Base-by-base conservation (phyloP, 768 basidiomycete genomes). In the Fomitopsis pulvina region DNA sequence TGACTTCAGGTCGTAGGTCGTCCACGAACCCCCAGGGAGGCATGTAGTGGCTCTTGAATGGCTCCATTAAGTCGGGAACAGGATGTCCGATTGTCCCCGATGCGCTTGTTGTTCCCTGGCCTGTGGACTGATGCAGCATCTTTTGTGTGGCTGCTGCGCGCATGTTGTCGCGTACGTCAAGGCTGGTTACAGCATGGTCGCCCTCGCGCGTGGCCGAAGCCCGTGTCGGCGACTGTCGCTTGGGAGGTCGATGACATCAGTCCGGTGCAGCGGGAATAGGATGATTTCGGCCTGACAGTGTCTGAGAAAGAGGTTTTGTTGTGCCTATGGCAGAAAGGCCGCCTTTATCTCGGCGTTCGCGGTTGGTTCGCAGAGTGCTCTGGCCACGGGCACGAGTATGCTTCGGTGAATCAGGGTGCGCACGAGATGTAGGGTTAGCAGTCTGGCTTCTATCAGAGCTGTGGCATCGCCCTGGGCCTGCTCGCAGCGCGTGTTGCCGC, bases 361-460 rank as follows among this genome's bases (percentile, higher is more conserved):
- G n/a, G n/a, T n/a, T n/a, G n/a, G n/a, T n/a, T n/a, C n/a, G 38
- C 50, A 51, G 50, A 38, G n/a, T 16, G 34, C 18, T 26, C 29
- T 40, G 32, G 21, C 49, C 52, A 45, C 40, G 49, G 25, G n/a
- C 12, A 45, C 40, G 24, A 45, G 34, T 18, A 26, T 11, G 51
- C 45, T 59, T 59, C 58, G 53, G 41, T 59, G 52, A 49, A 54
- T 54, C 51, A 27, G 11, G 20, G 47, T 46, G 44, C 45, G 25
- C 45, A 51, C 43, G 55, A 56, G 53, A 41, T 46, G 49, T 56
- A 52, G 55, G 34, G 51, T 49, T 51, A 54, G 49, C 55, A 50
- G 55, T 40, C 56, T 25, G 34, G 40, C 50, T 62, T 62, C 60
- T 62, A 64, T 64, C 63, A 64, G 60, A 63, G 56, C 45, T 41